Evolutionary conservation across 495 filamentous ascomycete genomes (phyloP), one percentile per base, ranked within the genome.

Genomic region (Penicillium tannophilum): DNA sequence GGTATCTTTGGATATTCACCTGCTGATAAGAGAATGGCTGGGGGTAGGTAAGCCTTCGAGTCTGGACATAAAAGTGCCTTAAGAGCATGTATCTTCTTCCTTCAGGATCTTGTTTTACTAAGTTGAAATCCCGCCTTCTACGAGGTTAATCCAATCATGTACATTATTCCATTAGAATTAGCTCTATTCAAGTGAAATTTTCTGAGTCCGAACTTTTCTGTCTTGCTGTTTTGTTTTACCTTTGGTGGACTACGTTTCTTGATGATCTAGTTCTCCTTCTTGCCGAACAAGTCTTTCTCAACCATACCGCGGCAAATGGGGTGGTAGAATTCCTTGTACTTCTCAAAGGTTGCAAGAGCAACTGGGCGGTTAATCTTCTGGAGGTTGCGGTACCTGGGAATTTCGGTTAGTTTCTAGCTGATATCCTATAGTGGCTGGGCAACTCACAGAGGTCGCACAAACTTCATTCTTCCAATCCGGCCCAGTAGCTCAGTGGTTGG

Each of bases 401-500:
- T 35, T 16, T 41, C 16, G 9, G 52, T 76, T 60, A 72, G 66
- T n/a, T 23, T 51, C 36, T 11, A 7, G 33, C 17, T 9, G 23
- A 14, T 1, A 17, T 4, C 4, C 16, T 16, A 17, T 16, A 6
- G 44, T n/a, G n/a, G n/a, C 28, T 19, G 8, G 44, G 24, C 1
- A 52, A 65, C 78, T 73, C 75, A 87, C 71, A 98, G 72, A 52
- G 92, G 90, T 58, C 92, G 82, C 54, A 97, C 92, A 72, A 93
- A 97, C 82, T 98, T 98, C 93, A 98, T 97, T 51, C 94, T 83
- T 5, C 93, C 93, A 60, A 96, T 91, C 16, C 80, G 80, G 4
- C 90, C 88, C 39, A 97, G 77, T 16, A 96, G 78, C 51, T 90
- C 85, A 6, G 86, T 86, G 0, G 91, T 84, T 0, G 87, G 85